Percentiles rank a stretch among this genome's conserved stretches.
These are phyloP conservation scores for Voacanga thouarsii DNA, from an alignment of 257 asterid species.

Conservation along the genomic window DNA sequence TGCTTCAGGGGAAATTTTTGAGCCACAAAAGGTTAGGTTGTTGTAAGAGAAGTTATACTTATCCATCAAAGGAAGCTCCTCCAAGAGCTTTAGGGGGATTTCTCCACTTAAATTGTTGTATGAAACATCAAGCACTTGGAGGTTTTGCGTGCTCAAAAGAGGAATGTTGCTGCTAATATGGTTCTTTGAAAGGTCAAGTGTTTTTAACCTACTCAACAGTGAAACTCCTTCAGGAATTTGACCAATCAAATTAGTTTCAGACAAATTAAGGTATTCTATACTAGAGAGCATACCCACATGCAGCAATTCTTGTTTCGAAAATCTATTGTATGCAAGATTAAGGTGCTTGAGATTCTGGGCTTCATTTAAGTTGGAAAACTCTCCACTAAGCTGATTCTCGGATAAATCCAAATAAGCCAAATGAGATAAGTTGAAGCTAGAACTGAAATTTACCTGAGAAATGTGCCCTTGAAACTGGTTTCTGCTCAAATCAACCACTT, in stretches of 20 bases:
- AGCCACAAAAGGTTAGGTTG: constrained; percentile 68
- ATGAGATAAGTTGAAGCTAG: constrained; percentile 55
- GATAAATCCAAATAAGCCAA: constrained; percentile 75
- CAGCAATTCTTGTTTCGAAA: constrained; percentile 46
- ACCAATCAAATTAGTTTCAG: constrained; percentile 68
- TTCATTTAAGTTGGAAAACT: constrained; percentile 36
- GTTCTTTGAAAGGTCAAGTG: constrained; percentile 76
- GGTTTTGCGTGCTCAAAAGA: constrained; percentile 35
- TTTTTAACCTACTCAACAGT: constrained; percentile 38
- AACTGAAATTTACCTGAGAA: constrained; percentile 67
- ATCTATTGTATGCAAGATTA: constrained; percentile 84
- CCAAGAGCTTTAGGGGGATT: constrained; percentile 53
- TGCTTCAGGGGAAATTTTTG: constrained; percentile 40
- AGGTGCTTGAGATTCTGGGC: constrained; percentile 60
- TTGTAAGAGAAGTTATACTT: constrained; percentile 82
- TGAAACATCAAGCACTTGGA: constrained; percentile 68
- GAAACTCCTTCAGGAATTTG: constrained; percentile 53
- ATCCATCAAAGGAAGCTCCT: constrained; percentile 55
- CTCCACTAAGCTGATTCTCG: constrained; percentile 82
- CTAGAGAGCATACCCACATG: constrained; percentile 37
- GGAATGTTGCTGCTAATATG: constrained; percentile 60
- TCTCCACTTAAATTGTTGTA: constrained; percentile 80
- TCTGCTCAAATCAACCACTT: constrained; percentile 85
- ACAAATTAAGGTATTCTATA: constrained; percentile 76
- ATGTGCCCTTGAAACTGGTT: constrained; percentile 83